Base-by-base conservation (phyloP, 2,329 filamentous ascomycete species). In the Salinomyces thailandicus region DNA sequence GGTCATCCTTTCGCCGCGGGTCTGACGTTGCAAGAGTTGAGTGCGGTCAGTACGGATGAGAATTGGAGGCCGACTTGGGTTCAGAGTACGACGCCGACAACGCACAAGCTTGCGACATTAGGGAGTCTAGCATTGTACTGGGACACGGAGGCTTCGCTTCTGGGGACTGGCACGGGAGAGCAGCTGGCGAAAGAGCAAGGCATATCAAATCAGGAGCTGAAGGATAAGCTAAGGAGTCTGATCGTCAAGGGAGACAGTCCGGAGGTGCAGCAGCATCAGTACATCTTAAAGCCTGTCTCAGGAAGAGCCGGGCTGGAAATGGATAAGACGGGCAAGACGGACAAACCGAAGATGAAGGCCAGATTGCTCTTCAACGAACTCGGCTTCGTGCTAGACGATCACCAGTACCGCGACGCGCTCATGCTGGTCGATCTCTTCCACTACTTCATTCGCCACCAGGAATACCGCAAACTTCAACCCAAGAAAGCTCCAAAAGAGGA, bases 351-450 rank as follows among this genome's bases (percentile, higher is more conserved):
- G 53, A 79, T 91, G 66, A 96, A 95, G 61, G 85, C 87, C 18
- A 83, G 82, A 26, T 64, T 98, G 13, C 66, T 96, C 2, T 99
- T 99, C 51, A 89, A 99, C 54, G 93, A 99, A 55, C 87, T 99
- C 40, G 91, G 93, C 34, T 80, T 99, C 45, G 84, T 96, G n/a
- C 72, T 99, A 19, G 93, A 99, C 49, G 89, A 98, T 47, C 77
- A 95, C 47, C 91, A 99, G 58, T 99, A 99, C 57, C 82, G 93
- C 18, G 91, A 99, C 62, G 85, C 81, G 4, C 66, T 99, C 40
- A 98, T 98, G 91, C 83, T 99, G 68, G 83, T 96, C 2, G 91
- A 99, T 57, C 69, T 96, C 2, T 98, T 99, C 67, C 91, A 98
- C 60, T 96, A 94, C 62, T 98, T 96, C 60, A 83, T 95, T 50